Percentiles rank a stretch among this genome's conserved stretches.
phyloP scores from a whole-genome alignment of 2,329 filamentous ascomycete species.

The Anisogramma anomala region DNA sequence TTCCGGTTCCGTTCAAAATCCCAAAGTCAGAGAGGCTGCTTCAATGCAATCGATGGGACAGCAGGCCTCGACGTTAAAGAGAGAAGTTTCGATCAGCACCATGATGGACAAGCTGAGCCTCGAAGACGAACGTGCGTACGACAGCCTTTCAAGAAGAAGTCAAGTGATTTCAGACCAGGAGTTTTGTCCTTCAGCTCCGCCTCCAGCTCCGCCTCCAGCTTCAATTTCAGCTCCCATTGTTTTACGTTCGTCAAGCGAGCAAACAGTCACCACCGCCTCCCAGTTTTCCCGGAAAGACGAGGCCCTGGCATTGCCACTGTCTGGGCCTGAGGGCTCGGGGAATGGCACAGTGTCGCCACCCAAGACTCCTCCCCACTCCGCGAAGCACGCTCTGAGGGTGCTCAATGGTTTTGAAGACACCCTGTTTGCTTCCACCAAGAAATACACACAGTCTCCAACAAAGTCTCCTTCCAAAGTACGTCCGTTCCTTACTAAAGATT shows the following conservation, averaged over 20 bases:
- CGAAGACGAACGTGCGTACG: constrained; percentile 20
- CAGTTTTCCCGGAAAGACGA: constrained; percentile 20
- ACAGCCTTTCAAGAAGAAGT: constrained; percentile 22
- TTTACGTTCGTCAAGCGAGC: constrained; percentile 17
- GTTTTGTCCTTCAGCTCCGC: constrained; percentile 17
- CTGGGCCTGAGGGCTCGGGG: constrained; percentile 8
- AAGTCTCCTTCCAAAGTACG: constrained; percentile 22
- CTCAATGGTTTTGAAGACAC: constrained; percentile 20
- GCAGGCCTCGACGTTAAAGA: constrained; percentile 7
- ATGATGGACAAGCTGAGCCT: constrained; percentile 31
- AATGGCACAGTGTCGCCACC: constrained; percentile 18
- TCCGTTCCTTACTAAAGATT: constrained; percentile 58
- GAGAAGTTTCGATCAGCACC: constrained; percentile 25
- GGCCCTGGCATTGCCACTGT: constrained; percentile 7
- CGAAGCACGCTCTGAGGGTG: constrained; percentile 4
- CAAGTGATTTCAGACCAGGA: constrained; percentile 34
- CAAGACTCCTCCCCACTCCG: constrained; percentile 19
- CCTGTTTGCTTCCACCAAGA: constrained; percentile 22
- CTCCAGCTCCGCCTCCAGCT: constrained; percentile 9
- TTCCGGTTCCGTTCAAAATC: constrained; percentile 12
- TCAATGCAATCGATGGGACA: constrained; percentile 18
- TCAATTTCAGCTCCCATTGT: neutral
- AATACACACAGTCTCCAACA: constrained; percentile 27
- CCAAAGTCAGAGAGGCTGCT: constrained; percentile 19
- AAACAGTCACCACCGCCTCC: constrained; percentile 20